A percentile compares a stretch with the other conserved stretches of the same genome.
Conservation (phyloP, 306 rosid genomes). For the Vicia faba region DNA sequence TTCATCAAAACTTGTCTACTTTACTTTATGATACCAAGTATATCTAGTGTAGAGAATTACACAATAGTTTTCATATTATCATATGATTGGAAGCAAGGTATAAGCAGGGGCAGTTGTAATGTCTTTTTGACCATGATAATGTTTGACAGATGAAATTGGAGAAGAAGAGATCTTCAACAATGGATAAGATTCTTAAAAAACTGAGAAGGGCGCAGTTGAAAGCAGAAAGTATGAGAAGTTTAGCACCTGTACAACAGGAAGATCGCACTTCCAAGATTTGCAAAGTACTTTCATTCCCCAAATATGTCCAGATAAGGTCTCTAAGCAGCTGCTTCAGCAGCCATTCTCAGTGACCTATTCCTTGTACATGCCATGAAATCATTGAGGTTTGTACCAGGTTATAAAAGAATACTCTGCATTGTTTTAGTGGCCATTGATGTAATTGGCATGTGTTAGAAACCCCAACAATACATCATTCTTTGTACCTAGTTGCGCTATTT, state of each 20-base stretch:
- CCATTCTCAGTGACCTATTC: slow-evolving; percentile 28
- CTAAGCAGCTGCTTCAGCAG: slow-evolving; percentile 43
- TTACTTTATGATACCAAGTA: slow-evolving; percentile 9
- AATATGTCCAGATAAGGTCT: slow-evolving; percentile 39
- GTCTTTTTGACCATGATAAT: slow-evolving; percentile 22
- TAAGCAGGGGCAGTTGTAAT: background rate
- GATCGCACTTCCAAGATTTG: slow-evolving; percentile 33
- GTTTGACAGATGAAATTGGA: slow-evolving; percentile 81
- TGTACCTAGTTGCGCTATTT: slow-evolving; percentile 14
- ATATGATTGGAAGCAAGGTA: slow-evolving; percentile 20
- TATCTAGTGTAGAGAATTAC: background rate
- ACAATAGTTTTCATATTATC: background rate
- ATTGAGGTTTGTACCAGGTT: slow-evolving; percentile 12
- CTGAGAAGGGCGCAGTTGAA: slow-evolving; percentile 68
- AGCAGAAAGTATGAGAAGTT: slow-evolving; percentile 77
- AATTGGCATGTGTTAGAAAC: slow-evolving; percentile 16
- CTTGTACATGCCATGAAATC: background rate
- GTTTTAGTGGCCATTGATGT: slow-evolving; percentile 17
- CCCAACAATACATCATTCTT: slow-evolving; percentile 20
- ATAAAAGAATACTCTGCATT: background rate
- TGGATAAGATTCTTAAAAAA: slow-evolving; percentile 76
- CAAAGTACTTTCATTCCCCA: slow-evolving; percentile 39
- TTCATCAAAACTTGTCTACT: slow-evolving; percentile 2
- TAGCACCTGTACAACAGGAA: slow-evolving; percentile 33
- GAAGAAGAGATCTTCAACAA: slow-evolving; percentile 71